These are phyloP conservation scores for Cicer arietinum DNA, from an alignment of 306 rosid genomes.

Conservation along the genomic window DNA sequence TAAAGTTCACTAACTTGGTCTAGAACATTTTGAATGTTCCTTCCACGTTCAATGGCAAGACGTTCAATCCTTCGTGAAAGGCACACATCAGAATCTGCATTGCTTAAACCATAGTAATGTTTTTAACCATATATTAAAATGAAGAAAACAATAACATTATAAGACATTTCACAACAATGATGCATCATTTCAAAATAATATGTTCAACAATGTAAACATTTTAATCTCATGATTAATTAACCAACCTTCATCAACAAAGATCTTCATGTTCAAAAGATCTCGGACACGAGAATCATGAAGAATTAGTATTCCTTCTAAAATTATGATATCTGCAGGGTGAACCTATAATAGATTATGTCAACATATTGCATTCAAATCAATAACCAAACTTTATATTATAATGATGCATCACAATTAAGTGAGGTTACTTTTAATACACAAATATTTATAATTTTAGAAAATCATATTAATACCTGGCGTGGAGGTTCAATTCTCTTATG, in stretches of 20 bases:
- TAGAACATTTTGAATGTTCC: conserved; percentile 74
- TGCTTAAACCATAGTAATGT: conserved; percentile 52
- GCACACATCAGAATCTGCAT: conserved; percentile 94
- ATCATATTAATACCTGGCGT: conserved; percentile 58
- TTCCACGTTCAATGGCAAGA: conserved; percentile 62
- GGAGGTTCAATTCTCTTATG: conserved; percentile 57
- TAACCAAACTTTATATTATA: no score
- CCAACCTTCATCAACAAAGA: conserved; percentile 96
- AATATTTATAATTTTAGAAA: background rate
- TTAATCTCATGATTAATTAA: conserved; percentile 11
- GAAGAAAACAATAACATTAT: background rate
- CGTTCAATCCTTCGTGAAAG: conserved; percentile 83
- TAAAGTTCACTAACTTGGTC: conserved; percentile 66
- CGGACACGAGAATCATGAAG: conserved; percentile 86
- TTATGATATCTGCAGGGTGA: conserved; percentile 74
- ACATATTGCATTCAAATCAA: background rate
- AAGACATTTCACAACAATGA: no score
- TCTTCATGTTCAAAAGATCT: conserved; percentile 85
- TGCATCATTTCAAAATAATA: background rate
- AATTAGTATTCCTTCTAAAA: conserved; percentile 84
- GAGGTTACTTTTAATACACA: no score
- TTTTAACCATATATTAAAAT: conserved; percentile 42
- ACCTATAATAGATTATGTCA: conserved; percentile 50
- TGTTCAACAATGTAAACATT: background rate
- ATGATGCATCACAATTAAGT: no score